Base-by-base conservation (phyloP, 2,329 filamentous ascomycete species). In the Xylaria arbuscula region DNA sequence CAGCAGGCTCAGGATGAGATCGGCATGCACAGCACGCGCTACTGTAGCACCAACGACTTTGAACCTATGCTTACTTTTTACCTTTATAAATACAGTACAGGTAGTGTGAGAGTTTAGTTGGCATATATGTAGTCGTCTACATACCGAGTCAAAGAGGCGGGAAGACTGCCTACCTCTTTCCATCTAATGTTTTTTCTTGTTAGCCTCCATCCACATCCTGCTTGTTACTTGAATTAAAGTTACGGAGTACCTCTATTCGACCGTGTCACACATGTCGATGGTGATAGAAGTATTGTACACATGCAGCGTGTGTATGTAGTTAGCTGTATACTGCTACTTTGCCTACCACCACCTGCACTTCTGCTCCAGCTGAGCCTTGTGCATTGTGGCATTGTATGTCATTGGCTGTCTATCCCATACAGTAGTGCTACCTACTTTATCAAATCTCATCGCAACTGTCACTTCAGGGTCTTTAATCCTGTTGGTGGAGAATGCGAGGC, bases 381-480 rank as follows among this genome's bases (percentile, higher is more conserved):
- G 9, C 4, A 19, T 11, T 22, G 45, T 48, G 45, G 3, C 19
- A 9, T 55, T 22, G 32, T n/a, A 1, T 2, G 32, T 17, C 17
- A 32, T 13, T 34, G 50, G 28, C 28, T 28, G 28, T 24, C 19
- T 24, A 57, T 57, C 53, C 40, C 53, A 24, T 19, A 42, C 4
- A 15, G 34, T 2, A 15, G 34, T 2, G 53, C 22, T 38, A 13
- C 7, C 19, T 19, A 40, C 36, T 38, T 38, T 40, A 24, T 56
- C 36, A 42, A 24, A 56, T 28, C 28, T 56, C 45, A 42, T 57
- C 38, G 13, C 32, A 57, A 24, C 55, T 55, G 53, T 63, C 47
- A 47, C 64, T 45, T 67, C 60, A 67, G 60, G 65, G 55, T 60
- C 65, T 40, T 56, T 2, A 38, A 59, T 64, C 65, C 54, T 59